These are phyloP conservation scores for Linum tenue DNA, from an alignment of 345 rosid genomes.

Conservation along the genomic window DNA sequence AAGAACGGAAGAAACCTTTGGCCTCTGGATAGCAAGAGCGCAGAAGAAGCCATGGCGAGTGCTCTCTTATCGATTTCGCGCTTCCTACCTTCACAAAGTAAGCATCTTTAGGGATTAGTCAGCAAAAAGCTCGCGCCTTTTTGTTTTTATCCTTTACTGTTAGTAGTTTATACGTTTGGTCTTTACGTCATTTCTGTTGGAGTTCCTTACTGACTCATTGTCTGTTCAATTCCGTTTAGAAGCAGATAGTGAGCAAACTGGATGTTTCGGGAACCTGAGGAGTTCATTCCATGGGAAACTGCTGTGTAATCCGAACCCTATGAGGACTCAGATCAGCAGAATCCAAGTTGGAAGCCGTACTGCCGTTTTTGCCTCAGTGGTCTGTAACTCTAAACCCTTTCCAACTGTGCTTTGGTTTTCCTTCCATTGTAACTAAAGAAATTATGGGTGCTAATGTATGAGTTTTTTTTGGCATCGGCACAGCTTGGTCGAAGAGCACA, in stretches of 20 bases:
- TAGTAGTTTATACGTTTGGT: neutral
- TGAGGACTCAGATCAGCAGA: conserved; percentile 16
- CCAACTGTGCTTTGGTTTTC: neutral
- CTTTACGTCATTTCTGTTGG: neutral
- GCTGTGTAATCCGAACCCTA: conserved; percentile 10
- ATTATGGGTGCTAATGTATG: too few relatives aligned
- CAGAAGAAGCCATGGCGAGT: too few relatives aligned
- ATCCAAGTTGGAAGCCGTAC: conserved; percentile 9
- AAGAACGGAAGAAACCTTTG: neutral
- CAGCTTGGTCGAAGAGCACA: conserved; percentile 44
- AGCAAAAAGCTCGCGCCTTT: neutral
- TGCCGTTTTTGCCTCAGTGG: conserved; percentile 35
- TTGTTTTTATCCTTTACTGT: neutral
- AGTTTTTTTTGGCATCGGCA: neutral
- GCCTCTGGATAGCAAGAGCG: conserved; percentile 7
- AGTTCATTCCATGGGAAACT: conserved; percentile 30
- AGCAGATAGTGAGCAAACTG: conserved; percentile 33
- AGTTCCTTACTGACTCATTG: neutral
- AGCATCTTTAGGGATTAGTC: conserved; percentile 6
- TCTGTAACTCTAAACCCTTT: conserved; percentile 11
- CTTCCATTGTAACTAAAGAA: neutral
- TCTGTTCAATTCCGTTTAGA: neutral
- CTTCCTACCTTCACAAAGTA: conserved; percentile 32
- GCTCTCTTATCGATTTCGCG: conserved; percentile 29
- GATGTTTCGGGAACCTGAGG: conserved; percentile 21